Conservation (phyloP, 345 rosid genomes). For the Hirschfeldia incana region DNA sequence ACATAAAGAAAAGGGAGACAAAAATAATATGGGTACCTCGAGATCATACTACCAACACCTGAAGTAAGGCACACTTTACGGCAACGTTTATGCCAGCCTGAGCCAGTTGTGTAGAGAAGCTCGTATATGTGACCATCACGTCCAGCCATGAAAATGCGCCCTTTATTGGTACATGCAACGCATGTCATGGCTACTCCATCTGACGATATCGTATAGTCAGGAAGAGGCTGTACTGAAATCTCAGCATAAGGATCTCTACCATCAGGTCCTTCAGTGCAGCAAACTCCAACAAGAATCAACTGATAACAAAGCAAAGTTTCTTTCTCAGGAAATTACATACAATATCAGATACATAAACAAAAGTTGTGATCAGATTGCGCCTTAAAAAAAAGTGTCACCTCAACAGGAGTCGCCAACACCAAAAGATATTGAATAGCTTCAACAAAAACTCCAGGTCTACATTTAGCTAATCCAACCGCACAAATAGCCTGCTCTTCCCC, state of each 20-base stretch:
- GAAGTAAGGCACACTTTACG: constrained; percentile 95
- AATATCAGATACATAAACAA: constrained; percentile 1
- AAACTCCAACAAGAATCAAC: constrained; percentile 95
- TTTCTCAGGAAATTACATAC: constrained; percentile 9
- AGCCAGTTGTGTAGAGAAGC: constrained; percentile 76
- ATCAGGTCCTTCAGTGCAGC: constrained; percentile 82
- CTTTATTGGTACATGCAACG: constrained; percentile 73
- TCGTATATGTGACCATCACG: constrained; percentile 95
- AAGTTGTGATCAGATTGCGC: constrained; percentile 2
- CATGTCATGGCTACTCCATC: constrained; percentile 97
- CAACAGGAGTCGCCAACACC: constrained; percentile 88
- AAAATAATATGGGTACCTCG: constrained; percentile 53
- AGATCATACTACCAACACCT: constrained; percentile 90
- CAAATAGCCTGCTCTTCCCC: constrained; percentile 93
- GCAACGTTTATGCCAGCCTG: constrained; percentile 90
- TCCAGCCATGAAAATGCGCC: constrained; percentile 91
- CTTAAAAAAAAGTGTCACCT: constrained; percentile 49
- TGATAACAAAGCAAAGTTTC: constrained; percentile 40
- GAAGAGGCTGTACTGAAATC: constrained; percentile 83
- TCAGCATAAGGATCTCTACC: constrained; percentile 92
- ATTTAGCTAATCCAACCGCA: constrained; percentile 88
- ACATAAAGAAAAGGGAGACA: background rate
- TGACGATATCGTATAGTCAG: constrained; percentile 82
- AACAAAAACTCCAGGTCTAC: constrained; percentile 82
- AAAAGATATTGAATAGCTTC: constrained; percentile 93